phyloP scores from a whole-genome alignment of 495 filamentous ascomycete genomes.

The Endocarpon pusillum region DNA sequence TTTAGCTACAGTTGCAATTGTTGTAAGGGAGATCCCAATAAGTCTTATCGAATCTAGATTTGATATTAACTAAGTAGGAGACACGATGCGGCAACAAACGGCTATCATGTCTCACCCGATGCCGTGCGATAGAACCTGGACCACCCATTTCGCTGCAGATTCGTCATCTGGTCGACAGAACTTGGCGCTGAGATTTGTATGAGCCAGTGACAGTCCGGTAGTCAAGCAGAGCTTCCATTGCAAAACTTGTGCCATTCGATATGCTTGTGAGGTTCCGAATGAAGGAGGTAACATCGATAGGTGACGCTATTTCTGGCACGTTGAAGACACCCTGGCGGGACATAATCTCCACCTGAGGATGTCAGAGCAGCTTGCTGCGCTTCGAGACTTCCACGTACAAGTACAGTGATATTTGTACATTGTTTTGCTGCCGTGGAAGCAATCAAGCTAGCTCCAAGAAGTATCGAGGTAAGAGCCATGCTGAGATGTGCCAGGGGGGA shows the following conservation, averaged over 20 bases:
- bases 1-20: conserved; percentile 38
- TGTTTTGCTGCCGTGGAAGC: conserved; percentile 10
- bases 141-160: conserved; percentile 14
- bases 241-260: conserved; percentile 14
- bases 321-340: conserved; percentile 21
- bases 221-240: conserved; percentile 11
- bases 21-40: conserved; percentile 44
- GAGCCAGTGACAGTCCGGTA: conserved; percentile 12
- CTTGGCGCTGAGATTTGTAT: conserved; percentile 15
- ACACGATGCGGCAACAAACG: conserved; percentile 10
- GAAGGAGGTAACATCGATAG: conserved; percentile 21
- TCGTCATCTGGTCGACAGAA: conserved; percentile 19
- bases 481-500: no score
- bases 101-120: conserved; percentile 42
- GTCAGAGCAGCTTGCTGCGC: no score
- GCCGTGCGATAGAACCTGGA: conserved; percentile 46
- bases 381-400: no score
- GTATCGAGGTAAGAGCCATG: no score
- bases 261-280: conserved; percentile 16
- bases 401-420: conserved; percentile 20
- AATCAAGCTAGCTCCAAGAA: no score
- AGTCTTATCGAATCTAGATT: conserved; percentile 4
- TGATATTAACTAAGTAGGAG: neutral
- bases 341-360: conserved; percentile 15
- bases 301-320: conserved; percentile 10